phyloP scores from a whole-genome alignment of 1,284 basidiomycete genomes.

The Cryptococcus jaspeensis region DNA sequence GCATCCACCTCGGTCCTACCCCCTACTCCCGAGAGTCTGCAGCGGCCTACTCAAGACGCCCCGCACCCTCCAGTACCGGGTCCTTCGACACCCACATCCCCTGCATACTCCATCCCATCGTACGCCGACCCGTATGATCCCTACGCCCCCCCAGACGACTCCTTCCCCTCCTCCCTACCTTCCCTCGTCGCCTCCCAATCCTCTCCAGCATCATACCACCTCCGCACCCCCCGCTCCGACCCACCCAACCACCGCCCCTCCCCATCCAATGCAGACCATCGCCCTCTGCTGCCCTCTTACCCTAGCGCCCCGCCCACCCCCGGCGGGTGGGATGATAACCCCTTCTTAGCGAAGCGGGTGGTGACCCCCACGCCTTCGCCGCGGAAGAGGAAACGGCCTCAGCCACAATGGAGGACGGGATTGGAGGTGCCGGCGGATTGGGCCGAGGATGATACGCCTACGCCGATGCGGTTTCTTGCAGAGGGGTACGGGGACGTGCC shows the following conservation, averaged over 20 bases:
- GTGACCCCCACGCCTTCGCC: neutral
- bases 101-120: no score
- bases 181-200: slow-evolving; percentile 2
- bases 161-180: neutral
- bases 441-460: neutral
- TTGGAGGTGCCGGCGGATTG: no score
- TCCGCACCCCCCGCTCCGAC: neutral
- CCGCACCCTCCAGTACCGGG: no score
- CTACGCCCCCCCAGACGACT: no score
- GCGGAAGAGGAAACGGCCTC: no score
- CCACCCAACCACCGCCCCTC: neutral
- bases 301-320: neutral
- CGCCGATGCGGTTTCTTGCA: neutral
- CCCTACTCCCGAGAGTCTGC: no score
- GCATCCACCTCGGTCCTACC: no score
- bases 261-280: neutral
- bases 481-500: neutral
- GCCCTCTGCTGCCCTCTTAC: neutral
- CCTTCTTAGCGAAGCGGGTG: neutral
- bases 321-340: neutral
- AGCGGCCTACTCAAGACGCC: no score
- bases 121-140: no score
- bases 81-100: no score
- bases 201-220: neutral
- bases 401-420: no score